Conservation (phyloP, 768 basidiomycete species). For the Amanita pseudoporphyria region DNA sequence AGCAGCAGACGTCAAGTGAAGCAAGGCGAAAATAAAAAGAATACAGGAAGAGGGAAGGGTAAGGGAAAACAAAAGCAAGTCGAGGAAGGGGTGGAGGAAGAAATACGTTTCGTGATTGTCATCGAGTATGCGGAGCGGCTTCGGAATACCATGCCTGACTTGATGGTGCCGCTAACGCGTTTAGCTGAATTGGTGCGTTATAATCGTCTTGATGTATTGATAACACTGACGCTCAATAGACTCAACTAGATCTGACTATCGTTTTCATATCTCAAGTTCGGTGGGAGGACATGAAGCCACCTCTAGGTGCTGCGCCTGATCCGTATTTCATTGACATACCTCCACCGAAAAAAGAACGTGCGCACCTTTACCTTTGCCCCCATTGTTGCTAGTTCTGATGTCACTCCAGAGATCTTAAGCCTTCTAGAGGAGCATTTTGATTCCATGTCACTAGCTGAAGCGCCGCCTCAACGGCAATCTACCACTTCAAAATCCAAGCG, state of each 20-base stretch:
- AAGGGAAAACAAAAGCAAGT: constrained; percentile 18
- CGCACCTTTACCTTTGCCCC: constrained; percentile 10
- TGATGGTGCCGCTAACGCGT: constrained; percentile 62
- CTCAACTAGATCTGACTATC: constrained; percentile 46
- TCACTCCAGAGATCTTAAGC: constrained; percentile 19
- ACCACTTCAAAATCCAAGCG: not conserved
- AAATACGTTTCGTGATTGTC: constrained; percentile 44
- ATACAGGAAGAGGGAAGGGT: constrained; percentile 14
- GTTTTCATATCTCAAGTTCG: constrained; percentile 54
- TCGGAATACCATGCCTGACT: constrained; percentile 49
- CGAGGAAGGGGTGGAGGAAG: constrained; percentile 8
- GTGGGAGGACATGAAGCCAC: constrained; percentile 69
- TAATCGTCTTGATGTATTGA: not conserved
- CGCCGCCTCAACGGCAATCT: not conserved
- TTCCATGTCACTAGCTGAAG: constrained; percentile 9
- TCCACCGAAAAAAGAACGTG: constrained; percentile 48
- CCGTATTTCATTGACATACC: constrained; percentile 58
- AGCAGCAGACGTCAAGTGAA: not conserved
- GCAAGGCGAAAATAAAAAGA: not conserved
- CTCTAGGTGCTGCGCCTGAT: constrained; percentile 60
- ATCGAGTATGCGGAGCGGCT: constrained; percentile 63
- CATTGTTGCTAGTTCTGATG: not conserved
- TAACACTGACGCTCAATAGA: constrained; percentile 24
- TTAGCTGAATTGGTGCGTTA: constrained; percentile 57
- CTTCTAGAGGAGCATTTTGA: constrained; percentile 28